Evolutionary conservation across 805 yeast species (phyloP), one percentile per base, ranked within the genome.

Genomic region (Ogataea populi-albae): DNA sequence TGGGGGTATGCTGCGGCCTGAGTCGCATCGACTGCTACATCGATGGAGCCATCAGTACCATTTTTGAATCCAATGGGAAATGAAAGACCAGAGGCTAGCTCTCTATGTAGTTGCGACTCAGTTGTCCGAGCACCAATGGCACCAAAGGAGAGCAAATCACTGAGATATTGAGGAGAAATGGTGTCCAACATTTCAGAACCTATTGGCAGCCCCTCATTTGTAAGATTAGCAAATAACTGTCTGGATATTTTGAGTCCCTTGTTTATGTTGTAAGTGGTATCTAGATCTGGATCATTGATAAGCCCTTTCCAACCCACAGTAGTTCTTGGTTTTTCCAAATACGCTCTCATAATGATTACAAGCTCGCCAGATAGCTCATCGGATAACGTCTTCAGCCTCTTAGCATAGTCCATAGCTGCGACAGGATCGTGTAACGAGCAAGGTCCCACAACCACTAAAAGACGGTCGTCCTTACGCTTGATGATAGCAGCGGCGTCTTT

Each of bases 41-140:
- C 83, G 44, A 91, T 69, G 33, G 93, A 74, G 59, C 98, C 98
- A 62, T 91, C 98, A 26, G 98, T 91, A 64, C 98, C 98, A 62
- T 91, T 91, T 69, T 91, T 91, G 83, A 91, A 91, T 33, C 98
- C 98, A 39, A 91, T 80, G 40, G 98, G 98, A 91, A 91, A 91
- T n/a, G 96, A 86, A 43, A 93, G 73, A 35, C 98, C 98, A 6
- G 97, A 89, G 15, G 98, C 95, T 53, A 91, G 77, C 68, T 91
- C 98, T 67, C 98, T 82, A 70, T 91, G 98, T 43, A 91, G 77
- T 66, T 91, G 98, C 28, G 97, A 91, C 69, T 91, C 98, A 31
- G 98, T 91, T 40, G 98, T 91, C 71, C 98, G 82, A 38, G 98
- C 98, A 59, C 98, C 98, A 65, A 91, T 89, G 42, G 98, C 98